Evolutionary conservation across 225 moss, liverwort and hornwort genomes (phyloP).

Genomic region (Lunularia cruciata): DNA sequence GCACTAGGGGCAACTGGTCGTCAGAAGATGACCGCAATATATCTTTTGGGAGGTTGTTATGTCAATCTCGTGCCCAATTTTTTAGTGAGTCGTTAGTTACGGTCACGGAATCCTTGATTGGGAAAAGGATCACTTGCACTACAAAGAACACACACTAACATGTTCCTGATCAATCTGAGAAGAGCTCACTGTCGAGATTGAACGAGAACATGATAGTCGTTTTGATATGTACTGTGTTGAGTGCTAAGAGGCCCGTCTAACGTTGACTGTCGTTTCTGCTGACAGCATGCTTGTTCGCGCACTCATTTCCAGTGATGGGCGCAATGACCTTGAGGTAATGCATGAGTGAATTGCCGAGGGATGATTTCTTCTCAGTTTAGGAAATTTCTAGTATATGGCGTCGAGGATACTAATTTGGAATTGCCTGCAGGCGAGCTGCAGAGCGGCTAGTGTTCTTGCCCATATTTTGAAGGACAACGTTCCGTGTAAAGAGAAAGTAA

Average conservation of each 20-base stretch:
- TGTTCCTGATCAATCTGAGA: no score
- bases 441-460: conserved; percentile 92
- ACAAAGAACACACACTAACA: no score
- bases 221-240: no score
- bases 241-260: no score
- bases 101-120: neutral
- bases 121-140: no score
- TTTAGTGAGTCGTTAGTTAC: neutral
- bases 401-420: conserved; percentile 5
- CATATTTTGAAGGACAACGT: conserved; percentile 94
- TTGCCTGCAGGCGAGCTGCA: conserved; percentile 81
- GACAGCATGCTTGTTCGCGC: conserved; percentile 93
- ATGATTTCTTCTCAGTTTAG: neutral
- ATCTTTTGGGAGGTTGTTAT: conserved; percentile 85
- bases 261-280: neutral
- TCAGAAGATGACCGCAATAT: conserved; percentile 58
- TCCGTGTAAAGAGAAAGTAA: conserved; percentile 92
- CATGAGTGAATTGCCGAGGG: no score
- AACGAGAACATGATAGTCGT: no score
- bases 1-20: conserved; percentile 41
- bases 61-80: neutral
- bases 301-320: conserved; percentile 95
- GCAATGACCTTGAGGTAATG: conserved; percentile 87
- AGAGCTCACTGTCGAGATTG: no score
- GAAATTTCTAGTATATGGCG: neutral